Percentiles rank a stretch among this genome's conserved stretches.
Evolutionary conservation across 2,329 filamentous ascomycete species (phyloP).

Genomic region (Sporothrix brunneoviolacea): DNA sequence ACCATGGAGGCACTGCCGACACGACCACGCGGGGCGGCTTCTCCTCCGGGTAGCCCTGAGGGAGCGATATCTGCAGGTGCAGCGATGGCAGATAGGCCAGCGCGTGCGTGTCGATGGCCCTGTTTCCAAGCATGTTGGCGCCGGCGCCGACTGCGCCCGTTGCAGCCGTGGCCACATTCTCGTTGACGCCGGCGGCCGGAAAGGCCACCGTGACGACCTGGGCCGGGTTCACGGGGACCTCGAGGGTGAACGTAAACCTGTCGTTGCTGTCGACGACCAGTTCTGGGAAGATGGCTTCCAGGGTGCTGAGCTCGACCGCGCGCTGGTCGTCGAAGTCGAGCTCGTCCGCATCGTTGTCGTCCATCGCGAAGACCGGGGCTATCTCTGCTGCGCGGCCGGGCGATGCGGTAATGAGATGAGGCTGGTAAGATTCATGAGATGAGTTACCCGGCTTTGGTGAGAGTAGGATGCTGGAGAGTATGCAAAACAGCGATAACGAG

Average conservation of each 20-base stretch:
- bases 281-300: conserved; percentile 62
- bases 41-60: conserved; percentile 50
- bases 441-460: too few species aligned
- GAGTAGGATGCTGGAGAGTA: too few species aligned
- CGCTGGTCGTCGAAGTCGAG: conserved; percentile 44
- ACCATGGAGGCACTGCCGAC: conserved; percentile 51
- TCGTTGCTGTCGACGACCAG: conserved; percentile 40
- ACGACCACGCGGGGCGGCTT: conserved; percentile 45
- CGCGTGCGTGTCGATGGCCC: conserved; percentile 38
- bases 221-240: conserved; percentile 50
- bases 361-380: not conserved
- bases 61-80: conserved; percentile 46
- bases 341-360: conserved; percentile 15
- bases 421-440: too few species aligned
- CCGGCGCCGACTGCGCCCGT: conserved; percentile 9
- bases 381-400: not conserved
- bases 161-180: conserved; percentile 8
- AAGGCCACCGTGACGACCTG: conserved; percentile 52
- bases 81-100: conserved; percentile 54
- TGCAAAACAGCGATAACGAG: too few species aligned
- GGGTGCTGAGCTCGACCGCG: conserved; percentile 51
- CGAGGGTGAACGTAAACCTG: conserved; percentile 46
- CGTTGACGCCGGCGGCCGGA: conserved; percentile 38
- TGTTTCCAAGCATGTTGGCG: not conserved
- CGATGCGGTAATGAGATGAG: not conserved